Base-by-base conservation (phyloP, 2,329 filamentous ascomycete genomes). In the Colletotrichum plurivorum region DNA sequence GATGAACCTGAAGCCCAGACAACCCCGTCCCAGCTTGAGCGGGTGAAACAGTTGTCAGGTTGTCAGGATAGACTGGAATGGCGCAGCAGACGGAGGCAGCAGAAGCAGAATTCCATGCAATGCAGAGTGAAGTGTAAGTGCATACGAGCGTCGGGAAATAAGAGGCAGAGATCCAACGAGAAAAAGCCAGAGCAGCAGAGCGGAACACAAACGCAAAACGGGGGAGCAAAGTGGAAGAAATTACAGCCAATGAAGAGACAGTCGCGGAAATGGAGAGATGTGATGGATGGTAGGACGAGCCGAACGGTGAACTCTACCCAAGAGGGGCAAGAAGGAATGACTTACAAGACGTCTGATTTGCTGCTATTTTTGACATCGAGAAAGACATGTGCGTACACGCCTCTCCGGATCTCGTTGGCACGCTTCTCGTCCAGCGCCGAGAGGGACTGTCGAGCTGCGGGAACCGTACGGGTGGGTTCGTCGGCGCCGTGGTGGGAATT, bases 301-400 rank as follows among this genome's bases (percentile, higher is more conserved):
- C 31, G 8, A 36, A 36, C 31, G 8, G 8, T 22, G 31, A 18
- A 36, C 22, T 12, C 48, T 36, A 36, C 31, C 16, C 39, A 16
- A 63, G 41, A 55, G 59, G 60, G 41, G 64, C 41, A 53, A 39
- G 63, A 46, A 55, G 36, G 36, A 36, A 61, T 15, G 67, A 70
- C 73, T 76, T 67, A 75, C 75, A 70, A 71, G 31, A 72, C 72
- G n/a, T 63, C 67, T 59, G 74, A 71, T 71, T 71, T 73, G 55
- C 58, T 64, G 63, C 65, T 69, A 64, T 69, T 71, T 69, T 73
- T 73, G 70, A 71, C 63, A 36, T 70, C 67, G 45, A 67, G 56
- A 41, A 70, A 70, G 52, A 67, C 67, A 51, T 70, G 63, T 43
- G 70, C 64, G 46, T 63, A 69, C 10, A 73, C 54, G 54, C 65